phyloP scores from a whole-genome alignment of 2,329 filamentous ascomycete species.

The Botrytis tulipae region DNA sequence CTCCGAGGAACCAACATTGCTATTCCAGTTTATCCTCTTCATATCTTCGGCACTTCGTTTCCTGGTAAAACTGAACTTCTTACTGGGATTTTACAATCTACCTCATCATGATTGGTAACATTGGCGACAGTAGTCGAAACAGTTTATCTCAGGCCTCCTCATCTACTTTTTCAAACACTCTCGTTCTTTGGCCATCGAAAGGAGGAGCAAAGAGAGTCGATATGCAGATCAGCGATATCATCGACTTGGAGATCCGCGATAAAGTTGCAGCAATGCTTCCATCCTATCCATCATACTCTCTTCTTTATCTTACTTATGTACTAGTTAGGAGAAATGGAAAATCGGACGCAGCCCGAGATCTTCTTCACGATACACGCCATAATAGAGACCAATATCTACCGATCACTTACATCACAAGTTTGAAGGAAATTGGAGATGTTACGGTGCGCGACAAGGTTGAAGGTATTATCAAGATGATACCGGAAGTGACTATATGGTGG shows the following conservation, averaged over 20 bases:
- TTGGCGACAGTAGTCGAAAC: neutral
- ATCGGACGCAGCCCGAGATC: neutral
- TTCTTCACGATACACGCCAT: neutral
- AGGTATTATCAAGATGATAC: neutral
- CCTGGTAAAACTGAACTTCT: neutral
- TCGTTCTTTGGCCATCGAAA: neutral
- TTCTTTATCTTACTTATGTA: slow-evolving; percentile 7
- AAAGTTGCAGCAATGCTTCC: neutral
- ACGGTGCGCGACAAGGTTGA: neutral
- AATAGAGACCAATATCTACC: neutral
- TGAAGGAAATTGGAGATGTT: neutral
- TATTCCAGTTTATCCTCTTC: neutral
- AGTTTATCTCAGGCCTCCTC: neutral
- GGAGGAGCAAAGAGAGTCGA: neutral
- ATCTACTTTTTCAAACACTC: neutral
- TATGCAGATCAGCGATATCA: neutral
- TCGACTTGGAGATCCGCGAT: neutral
- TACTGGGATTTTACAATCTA: neutral
- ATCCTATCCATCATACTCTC: slow-evolving; percentile 2
- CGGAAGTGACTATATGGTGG: slow-evolving; percentile 8
- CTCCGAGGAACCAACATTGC: neutral
- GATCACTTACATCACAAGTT: neutral
- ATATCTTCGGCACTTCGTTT: neutral
- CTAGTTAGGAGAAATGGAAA: neutral
- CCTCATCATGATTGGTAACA: neutral